phyloP scores from a whole-genome alignment of 2,329 filamentous ascomycete species.

The Pseudogymnoascus sp. region DNA sequence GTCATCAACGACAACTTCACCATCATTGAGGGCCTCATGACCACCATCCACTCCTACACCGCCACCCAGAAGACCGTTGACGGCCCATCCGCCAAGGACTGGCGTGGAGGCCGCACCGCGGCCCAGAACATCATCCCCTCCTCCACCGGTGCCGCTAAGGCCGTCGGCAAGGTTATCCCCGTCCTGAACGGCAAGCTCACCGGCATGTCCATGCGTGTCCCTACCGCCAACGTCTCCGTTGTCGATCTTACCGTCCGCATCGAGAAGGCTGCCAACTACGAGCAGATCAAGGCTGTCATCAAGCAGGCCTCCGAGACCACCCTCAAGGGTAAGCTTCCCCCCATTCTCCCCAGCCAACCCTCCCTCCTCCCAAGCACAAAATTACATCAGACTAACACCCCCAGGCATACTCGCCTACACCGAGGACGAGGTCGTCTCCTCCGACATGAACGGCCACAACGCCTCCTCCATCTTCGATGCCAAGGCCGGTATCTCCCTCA shows the following conservation, averaged over 20 bases:
- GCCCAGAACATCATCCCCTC: constrained; percentile 99
- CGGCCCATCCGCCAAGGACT: constrained; percentile 96
- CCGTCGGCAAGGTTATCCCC: constrained; percentile 99
- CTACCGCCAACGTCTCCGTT: constrained; percentile 97
- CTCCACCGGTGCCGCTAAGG: constrained; percentile 99
- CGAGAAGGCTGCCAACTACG: constrained; percentile 82
- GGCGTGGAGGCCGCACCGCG: constrained; percentile 97
- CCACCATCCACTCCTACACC: constrained; percentile 99
- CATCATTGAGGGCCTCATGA: constrained; percentile 99
- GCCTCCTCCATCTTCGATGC: constrained; percentile 98
- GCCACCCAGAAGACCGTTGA: constrained; percentile 99
- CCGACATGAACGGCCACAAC: constrained; percentile 85
- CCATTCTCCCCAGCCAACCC: too few relatives aligned
- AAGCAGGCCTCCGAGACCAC: constrained; percentile 78
- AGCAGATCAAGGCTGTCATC: constrained; percentile 86
- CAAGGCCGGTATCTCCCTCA: constrained; percentile 97
- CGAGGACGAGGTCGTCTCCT: constrained; percentile 93
- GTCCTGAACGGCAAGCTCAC: constrained; percentile 98
- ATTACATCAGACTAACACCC: constrained; percentile 11
- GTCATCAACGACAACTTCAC: constrained; percentile 97
- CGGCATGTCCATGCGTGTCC: constrained; percentile 99
- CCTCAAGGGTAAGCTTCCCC: constrained; percentile 65
- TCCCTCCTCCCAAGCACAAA: background rate
- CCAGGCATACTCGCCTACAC: constrained; percentile 85
- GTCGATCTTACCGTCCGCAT: constrained; percentile 93